A percentile compares a stretch with the other conserved stretches of the same genome.
Evolutionary conservation across 2,329 filamentous ascomycete genomes (phyloP).

Genomic region (Microdochium trichocladiopsis): DNA sequence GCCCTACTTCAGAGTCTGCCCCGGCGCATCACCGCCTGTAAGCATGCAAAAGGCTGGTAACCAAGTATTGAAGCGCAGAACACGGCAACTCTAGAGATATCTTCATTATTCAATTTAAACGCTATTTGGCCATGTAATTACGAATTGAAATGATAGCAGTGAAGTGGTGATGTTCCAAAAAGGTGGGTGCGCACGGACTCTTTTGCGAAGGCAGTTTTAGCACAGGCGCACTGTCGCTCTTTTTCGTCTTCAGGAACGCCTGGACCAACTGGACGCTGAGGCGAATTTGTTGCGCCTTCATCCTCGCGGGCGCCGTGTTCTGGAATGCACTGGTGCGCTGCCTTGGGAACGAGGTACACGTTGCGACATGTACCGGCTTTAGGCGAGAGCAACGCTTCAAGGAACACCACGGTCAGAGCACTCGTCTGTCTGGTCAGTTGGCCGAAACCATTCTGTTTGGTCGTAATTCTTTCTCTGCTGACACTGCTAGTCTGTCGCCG

Average conservation of each 20-base stretch:
- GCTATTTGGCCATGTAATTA: no score
- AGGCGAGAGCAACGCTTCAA: conserved; percentile 27
- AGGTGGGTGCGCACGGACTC: no score
- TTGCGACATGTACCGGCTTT: conserved; percentile 28
- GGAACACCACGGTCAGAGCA: conserved; percentile 51
- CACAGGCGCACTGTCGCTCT: conserved; percentile 49
- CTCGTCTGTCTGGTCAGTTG: conserved; percentile 40
- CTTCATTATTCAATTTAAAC: no score
- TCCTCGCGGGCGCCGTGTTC: conserved; percentile 54
- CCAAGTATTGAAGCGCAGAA: no score
- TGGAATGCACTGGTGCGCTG: conserved; percentile 63
- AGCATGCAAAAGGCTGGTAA: no score
- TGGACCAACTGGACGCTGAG: conserved; percentile 62
- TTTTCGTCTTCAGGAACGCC: conserved; percentile 55
- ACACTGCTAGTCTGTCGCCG: conserved; percentile 20
- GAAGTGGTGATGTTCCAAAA: no score
- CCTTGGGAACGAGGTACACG: conserved; percentile 50
- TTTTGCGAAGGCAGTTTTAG: no score
- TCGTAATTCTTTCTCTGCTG: not conserved
- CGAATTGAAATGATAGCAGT: no score
- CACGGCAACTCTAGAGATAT: no score
- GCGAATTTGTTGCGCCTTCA: conserved; percentile 44
- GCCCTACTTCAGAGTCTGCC: no score
- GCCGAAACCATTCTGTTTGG: not conserved
- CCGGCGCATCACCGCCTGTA: no score